Evolutionary conservation across 805 yeast species (phyloP).

Genomic region (Yamadazyma kitorensis): DNA sequence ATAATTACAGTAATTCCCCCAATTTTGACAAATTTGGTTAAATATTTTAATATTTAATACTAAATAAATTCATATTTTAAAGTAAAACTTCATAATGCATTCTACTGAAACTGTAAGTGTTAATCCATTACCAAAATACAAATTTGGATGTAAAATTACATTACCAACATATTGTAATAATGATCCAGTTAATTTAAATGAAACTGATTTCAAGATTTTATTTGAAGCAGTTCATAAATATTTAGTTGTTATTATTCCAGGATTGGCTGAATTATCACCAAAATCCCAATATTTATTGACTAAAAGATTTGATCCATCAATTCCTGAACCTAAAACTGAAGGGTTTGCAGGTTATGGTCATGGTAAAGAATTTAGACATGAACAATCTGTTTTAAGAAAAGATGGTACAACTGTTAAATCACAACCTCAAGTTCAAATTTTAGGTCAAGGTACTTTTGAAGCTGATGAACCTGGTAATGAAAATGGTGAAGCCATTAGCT

Average conservation of each 20-base stretch:
- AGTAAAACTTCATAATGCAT: too few relatives aligned
- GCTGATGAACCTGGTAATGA: slow-evolving; percentile 55
- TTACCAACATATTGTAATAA: slow-evolving; percentile 63
- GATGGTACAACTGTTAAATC: slow-evolving; percentile 78
- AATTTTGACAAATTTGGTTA: too few relatives aligned
- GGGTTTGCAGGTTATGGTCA: slow-evolving; percentile 71
- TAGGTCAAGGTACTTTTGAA: slow-evolving; percentile 75
- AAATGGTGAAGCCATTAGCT: slow-evolving; percentile 55
- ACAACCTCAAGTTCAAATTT: slow-evolving; percentile 87
- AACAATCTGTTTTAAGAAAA: slow-evolving; percentile 62
- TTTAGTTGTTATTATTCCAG: slow-evolving; percentile 73
- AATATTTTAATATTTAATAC: too few relatives aligned
- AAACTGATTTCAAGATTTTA: slow-evolving; percentile 60
- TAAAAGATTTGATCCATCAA: slow-evolving; percentile 72
- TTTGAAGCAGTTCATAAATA: slow-evolving; percentile 64
- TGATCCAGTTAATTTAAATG: slow-evolving; percentile 69
- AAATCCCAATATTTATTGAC: slow-evolving; percentile 75
- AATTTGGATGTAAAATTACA: slow-evolving; percentile 66
- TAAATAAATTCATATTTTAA: too few relatives aligned
- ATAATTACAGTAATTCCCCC: too few relatives aligned
- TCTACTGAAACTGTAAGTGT: slow-evolving; percentile 23
- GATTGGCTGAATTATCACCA: slow-evolving; percentile 66
- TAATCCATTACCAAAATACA: slow-evolving; percentile 46
- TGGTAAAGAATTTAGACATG: slow-evolving; percentile 62
- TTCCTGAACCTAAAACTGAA: slow-evolving; percentile 38